Percentiles rank a stretch among this genome's conserved stretches.
phyloP scores from a whole-genome alignment of 371 early-diverging fungal genomes.

The Coemansia sp. region DNA sequence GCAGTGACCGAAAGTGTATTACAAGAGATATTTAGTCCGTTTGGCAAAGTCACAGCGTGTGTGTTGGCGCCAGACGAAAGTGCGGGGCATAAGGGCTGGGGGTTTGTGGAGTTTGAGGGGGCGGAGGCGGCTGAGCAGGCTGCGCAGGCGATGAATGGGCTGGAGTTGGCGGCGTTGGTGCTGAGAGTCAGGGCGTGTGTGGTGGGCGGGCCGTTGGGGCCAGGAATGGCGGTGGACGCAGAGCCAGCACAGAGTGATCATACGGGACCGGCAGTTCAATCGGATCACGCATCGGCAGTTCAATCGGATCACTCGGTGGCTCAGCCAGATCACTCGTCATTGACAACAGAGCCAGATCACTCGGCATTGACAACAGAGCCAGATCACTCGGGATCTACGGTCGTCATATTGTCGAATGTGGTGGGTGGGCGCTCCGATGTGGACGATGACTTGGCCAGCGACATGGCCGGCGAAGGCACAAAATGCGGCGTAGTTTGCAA shows the following conservation, averaged over 20 bases:
- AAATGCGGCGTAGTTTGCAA: conserved; percentile 64
- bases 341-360: neutral
- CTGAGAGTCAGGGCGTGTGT: conserved; percentile 68
- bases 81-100: conserved; percentile 67
- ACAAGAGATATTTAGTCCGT: conserved; percentile 69
- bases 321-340: neutral
- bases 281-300: too few species aligned
- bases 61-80: conserved; percentile 63
- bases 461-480: conserved; percentile 69
- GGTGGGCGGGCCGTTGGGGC: conserved; percentile 74
- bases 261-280: too few species aligned
- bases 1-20: conserved; percentile 68
- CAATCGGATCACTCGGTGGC: too few species aligned
- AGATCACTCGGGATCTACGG: conserved; percentile 48
- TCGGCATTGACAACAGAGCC: neutral
- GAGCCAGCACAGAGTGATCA: conserved; percentile 9
- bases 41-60: conserved; percentile 68
- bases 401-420: conserved; percentile 61
- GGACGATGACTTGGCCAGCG: conserved; percentile 67
- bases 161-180: conserved; percentile 69
- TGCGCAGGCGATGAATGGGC: conserved; percentile 68
- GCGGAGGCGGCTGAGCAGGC: conserved; percentile 59
- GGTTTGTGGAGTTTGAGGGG: conserved; percentile 69
- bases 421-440: conserved; percentile 60
- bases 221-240: conserved; percentile 74